Base-by-base conservation (phyloP, 352 stramenopile species). In the Globisporangium acanthophoron region DNA sequence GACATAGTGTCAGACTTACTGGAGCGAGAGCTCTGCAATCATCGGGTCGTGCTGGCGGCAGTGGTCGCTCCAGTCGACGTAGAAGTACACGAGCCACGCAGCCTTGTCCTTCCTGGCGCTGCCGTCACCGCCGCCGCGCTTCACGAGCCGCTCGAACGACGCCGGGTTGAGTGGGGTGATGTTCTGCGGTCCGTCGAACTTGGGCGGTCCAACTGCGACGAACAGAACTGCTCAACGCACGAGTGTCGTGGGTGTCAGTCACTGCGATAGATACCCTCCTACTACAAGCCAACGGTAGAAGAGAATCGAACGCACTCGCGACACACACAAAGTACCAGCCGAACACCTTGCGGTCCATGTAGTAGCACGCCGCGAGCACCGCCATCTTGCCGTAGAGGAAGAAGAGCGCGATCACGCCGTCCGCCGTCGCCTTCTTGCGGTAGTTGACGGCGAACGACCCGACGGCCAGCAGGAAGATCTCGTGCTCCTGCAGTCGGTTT, bases 11-110 rank as follows among this genome's bases (percentile, higher is more conserved):
- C 48, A 29, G 15, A 65, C 50, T 37, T 54, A 90, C 73, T 59
- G 66, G 11, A 92, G 67, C 24, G 82, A 92, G 37, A 92, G 64
- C 2, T 88, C 71, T 51, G 82, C 82, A 41, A 88, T 59, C 74
- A 90, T 84, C 11, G 80, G 69, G 67, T 90, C 82, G 50, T 87
- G 73, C 59, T 92, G 73, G 16, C 90, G 59, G 43, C 82, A 92
- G 43, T 78, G 64, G 62, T 89, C 78, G 60, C 75, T 90, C 79
- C 80, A 90, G 64, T 90, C 78, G 4, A 79, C 66, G 58, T 85
- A 77, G 37, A 83, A 89, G 59, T 87, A 90, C 29, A 90, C 68
- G 13, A 92, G 64, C 81, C 81, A 92, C 21, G 76, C 80, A 9
- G 68, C 54, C 50, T 71, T 75, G 24, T 65, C 57, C 33, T 66